Conservation (phyloP, 1,284 basidiomycete species). For the Pseudozyma tsukubaensis region DNA sequence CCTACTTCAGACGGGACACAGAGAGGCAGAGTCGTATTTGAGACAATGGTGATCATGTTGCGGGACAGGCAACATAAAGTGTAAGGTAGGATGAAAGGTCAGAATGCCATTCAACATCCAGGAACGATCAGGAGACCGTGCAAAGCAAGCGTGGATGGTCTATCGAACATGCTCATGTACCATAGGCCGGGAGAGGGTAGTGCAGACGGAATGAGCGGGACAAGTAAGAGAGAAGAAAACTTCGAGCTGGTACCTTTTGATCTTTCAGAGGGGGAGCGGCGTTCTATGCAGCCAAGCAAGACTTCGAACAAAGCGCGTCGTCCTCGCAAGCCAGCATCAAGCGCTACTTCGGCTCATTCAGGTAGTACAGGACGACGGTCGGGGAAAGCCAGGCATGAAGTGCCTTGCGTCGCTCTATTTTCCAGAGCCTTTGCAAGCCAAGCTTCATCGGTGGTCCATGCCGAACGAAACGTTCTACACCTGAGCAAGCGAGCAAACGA, state of each 20-base stretch:
- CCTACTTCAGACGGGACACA: no score
- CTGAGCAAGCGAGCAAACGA: no score
- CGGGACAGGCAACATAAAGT: neutral
- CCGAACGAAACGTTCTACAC: no score
- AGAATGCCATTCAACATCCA: conserved; percentile 9
- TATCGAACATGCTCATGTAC: neutral
- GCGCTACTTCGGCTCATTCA: no score
- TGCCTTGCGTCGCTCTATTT: no score
- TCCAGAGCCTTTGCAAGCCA: no score
- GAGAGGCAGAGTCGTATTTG: no score
- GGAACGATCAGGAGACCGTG: conserved; percentile 1
- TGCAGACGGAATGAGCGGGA: neutral
- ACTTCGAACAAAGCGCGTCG: conserved; percentile 10
- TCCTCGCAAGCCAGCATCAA: no score
- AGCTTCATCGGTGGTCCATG: no score
- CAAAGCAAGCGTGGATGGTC: neutral
- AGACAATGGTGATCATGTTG: neutral
- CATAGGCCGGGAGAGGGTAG: conserved; percentile 5
- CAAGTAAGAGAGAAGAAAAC: conserved; percentile 21
- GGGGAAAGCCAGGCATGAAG: no score
- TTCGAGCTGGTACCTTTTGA: conserved; percentile 24
- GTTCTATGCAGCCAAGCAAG: conserved; percentile 25
- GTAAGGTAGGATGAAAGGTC: neutral
- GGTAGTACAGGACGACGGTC: no score
- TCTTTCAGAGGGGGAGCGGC: conserved; percentile 13